phyloP scores from a whole-genome alignment of 75 land plant genomes.

The Pinus albicaulis region DNA sequence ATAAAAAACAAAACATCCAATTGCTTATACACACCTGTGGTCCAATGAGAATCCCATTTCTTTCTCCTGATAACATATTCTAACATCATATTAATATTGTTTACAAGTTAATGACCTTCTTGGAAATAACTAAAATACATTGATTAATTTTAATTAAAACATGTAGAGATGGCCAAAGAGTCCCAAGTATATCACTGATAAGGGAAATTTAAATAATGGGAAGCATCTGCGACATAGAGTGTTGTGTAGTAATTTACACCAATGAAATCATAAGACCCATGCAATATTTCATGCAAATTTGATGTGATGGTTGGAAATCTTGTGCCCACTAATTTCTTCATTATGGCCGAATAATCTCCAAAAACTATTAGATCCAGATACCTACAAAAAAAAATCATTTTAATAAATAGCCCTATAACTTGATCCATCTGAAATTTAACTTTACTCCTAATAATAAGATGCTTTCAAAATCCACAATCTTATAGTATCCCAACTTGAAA shows the following conservation, averaged over 20 bases:
- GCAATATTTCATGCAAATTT: too few species aligned
- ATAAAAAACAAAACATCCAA: background rate
- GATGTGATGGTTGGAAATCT: background rate
- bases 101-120: background rate
- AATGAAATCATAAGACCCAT: too few species aligned
- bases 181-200: background rate
- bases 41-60: slow-evolving; percentile 38
- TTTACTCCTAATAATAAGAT: too few species aligned
- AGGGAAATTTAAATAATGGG: background rate
- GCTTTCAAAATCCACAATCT: too few species aligned
- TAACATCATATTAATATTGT: background rate
- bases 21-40: slow-evolving; percentile 18
- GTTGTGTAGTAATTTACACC: background rate
- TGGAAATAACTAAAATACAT: background rate
- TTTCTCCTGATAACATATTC: slow-evolving; percentile 15
- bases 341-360: slow-evolving; percentile 14
- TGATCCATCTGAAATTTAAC: too few species aligned
- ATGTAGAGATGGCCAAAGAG: background rate
- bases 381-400: too few species aligned
- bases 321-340: slow-evolving; percentile 10
- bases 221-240: background rate
- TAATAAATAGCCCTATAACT: too few species aligned
- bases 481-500: too few species aligned
- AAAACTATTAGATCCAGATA: slow-evolving; percentile 11
- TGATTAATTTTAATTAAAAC: background rate